Percentiles rank a stretch among this genome's conserved stretches.
Conservation (phyloP, 2,329 filamentous ascomycete genomes). For the Penicillium sp. region DNA sequence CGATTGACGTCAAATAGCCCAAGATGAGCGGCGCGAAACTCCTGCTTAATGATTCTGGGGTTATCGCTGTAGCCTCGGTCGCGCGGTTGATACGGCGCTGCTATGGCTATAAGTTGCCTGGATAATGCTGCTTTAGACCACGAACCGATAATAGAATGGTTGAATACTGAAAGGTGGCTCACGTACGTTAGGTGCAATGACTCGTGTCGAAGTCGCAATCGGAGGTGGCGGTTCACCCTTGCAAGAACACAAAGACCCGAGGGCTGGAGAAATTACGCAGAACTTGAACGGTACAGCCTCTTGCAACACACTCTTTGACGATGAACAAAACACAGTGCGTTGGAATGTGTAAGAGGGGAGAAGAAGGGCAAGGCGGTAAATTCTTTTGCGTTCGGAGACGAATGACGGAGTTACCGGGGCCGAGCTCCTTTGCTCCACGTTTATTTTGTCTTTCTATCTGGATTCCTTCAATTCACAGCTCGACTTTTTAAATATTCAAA, state of each 20-base stretch:
- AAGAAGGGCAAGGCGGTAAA: slow-evolving; percentile 32
- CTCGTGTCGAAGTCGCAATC: slow-evolving; percentile 5
- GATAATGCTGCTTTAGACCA: neutral
- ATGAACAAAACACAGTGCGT: neutral
- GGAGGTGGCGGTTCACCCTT: slow-evolving; percentile 19
- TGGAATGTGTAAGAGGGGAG: slow-evolving; percentile 2
- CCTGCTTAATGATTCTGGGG: neutral
- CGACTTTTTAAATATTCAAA: neutral
- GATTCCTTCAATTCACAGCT: no score
- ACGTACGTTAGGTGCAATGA: slow-evolving; percentile 5
- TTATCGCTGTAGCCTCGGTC: slow-evolving; percentile 1
- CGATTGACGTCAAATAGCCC: neutral
- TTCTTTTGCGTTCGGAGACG: slow-evolving; percentile 36
- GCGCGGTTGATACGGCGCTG: neutral
- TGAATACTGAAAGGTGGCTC: neutral
- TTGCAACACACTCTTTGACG: neutral
- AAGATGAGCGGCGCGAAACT: neutral
- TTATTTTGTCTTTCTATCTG: slow-evolving; percentile 7
- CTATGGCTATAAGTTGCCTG: neutral
- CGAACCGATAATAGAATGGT: neutral
- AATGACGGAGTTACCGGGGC: slow-evolving; percentile 42
- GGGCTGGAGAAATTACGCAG: neutral
- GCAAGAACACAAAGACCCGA: neutral
- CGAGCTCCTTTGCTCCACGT: slow-evolving; percentile 24
- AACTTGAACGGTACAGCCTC: neutral